Base-by-base conservation (phyloP, 2,329 filamentous ascomycete genomes). In the Aspergillus tubingensis region DNA sequence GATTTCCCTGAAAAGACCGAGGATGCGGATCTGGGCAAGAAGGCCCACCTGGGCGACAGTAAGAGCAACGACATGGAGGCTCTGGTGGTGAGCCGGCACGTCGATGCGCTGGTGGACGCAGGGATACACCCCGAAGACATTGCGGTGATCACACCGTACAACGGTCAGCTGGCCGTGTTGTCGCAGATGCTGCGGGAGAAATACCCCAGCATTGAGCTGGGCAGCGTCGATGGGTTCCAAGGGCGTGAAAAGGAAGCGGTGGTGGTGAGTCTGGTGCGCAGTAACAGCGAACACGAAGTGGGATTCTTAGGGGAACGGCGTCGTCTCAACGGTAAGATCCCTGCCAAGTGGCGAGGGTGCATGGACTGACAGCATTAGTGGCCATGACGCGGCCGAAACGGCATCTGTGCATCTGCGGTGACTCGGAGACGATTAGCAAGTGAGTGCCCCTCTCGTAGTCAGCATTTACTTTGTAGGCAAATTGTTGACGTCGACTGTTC, bases 241-340 rank as follows among this genome's bases (percentile, higher is more conserved):
- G 95, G 95, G 36, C 87, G 95, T 17, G 95, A 99, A 77, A 99
- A 99, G 77, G 95, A 99, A 76, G 95, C 91, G 2, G 89, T 99
- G 15, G 85, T 99, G 41, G 88, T 99, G 54, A 96, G 90, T 75
- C 84, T 98, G n/a, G 95, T 99, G 59, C 85, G 95, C 66, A 97
- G 93, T 77, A 99, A 99, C 73, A 67, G 86, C 5, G 86, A 92
- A 52, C 87, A 88, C 54, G 92, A 98, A 74, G 93, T 98, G 13
- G 95, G 95, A 8, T 99, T 99, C 72, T 79, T 99, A 39, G 91
- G 87, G 13, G 95, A 99, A 79, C 96, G 93, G 82, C 85, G 95
- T 65, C 85, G 95, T 63, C 80, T 99, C 65, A 99, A 99, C 74
- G 94, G 92, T 96, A 82, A 77, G 86, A 78, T 15, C 32, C n/a